phyloP scores from a whole-genome alignment of 441 rosid genomes.

The Lepidium campestre region DNA sequence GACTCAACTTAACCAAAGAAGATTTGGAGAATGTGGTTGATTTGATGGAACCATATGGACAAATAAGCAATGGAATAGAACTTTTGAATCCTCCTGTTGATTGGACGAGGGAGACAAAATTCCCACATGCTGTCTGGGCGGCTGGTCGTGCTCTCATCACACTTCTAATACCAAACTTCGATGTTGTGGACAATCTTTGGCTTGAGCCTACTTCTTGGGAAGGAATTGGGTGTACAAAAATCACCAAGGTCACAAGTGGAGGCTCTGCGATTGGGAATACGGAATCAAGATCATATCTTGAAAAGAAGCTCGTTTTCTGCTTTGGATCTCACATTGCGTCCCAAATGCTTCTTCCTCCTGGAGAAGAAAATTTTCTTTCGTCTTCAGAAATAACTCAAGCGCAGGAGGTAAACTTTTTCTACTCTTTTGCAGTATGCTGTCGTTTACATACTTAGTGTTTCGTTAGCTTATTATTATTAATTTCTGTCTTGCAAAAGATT shows the following conservation, averaged over 20 bases:
- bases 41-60: constrained; percentile 98
- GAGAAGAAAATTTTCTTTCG: constrained; percentile 85
- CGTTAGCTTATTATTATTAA: constrained; percentile 2
- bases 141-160: constrained; percentile 94
- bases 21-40: constrained; percentile 90
- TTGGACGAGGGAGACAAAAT: constrained; percentile 92
- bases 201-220: constrained; percentile 95
- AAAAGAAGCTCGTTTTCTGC: constrained; percentile 95
- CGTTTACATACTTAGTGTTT: neutral
- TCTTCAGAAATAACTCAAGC: constrained; percentile 77
- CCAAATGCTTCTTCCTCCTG: constrained; percentile 76
- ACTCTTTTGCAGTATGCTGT: constrained; percentile 4
- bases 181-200: constrained; percentile 84
- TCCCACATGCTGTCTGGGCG: constrained; percentile 97
- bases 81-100: constrained; percentile 75
- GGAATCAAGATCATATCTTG: constrained; percentile 92
- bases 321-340: constrained; percentile 89
- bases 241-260: constrained; percentile 64
- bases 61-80: constrained; percentile 89
- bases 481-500: constrained; percentile 48
- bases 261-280: constrained; percentile 61
- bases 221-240: constrained; percentile 97
- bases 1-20: constrained; percentile 70
- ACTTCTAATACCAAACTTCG: constrained; percentile 78
- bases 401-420: constrained; percentile 60